Percentiles rank a stretch among this genome's conserved stretches.
Conservation (phyloP, 768 basidiomycete genomes). For the Calocera viscosa region DNA sequence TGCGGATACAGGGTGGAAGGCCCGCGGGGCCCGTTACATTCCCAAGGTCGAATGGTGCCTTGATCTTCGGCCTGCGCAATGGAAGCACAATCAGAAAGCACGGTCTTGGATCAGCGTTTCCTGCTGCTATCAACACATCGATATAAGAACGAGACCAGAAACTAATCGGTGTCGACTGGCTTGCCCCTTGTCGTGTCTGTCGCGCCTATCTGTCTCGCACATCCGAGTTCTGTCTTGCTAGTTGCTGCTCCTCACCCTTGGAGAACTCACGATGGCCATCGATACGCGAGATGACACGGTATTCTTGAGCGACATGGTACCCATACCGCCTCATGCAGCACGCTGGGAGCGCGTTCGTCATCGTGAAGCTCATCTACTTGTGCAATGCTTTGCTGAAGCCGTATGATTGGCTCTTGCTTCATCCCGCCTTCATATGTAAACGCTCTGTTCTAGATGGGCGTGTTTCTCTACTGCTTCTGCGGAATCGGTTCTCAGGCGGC, state of each 20-base stretch:
- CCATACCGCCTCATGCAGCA: neutral
- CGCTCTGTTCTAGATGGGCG: constrained; percentile 36
- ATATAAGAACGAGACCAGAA: too few relatives aligned
- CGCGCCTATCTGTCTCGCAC: too few relatives aligned
- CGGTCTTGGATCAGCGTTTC: too few relatives aligned
- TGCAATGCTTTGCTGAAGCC: constrained; percentile 50
- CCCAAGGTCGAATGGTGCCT: too few relatives aligned
- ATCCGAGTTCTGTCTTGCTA: neutral
- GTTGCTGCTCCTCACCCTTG: neutral
- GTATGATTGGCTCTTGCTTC: constrained; percentile 28
- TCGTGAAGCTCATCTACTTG: constrained; percentile 38
- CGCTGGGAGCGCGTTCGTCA: constrained; percentile 21
- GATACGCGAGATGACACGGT: neutral
- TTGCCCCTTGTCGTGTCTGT: too few relatives aligned
- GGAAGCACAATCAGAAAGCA: too few relatives aligned
- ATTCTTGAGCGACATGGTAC: neutral
- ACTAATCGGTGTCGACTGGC: too few relatives aligned
- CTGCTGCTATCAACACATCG: too few relatives aligned
- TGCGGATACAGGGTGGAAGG: too few relatives aligned
- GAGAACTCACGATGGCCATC: neutral
- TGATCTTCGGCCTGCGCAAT: too few relatives aligned
- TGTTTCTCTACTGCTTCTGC: constrained; percentile 40
- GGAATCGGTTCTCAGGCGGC: constrained; percentile 46
- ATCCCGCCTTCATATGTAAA: too few relatives aligned
- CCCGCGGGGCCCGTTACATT: too few relatives aligned